phyloP scores from a whole-genome alignment of 2,329 filamentous ascomycete species.

The Didymella glomerata region DNA sequence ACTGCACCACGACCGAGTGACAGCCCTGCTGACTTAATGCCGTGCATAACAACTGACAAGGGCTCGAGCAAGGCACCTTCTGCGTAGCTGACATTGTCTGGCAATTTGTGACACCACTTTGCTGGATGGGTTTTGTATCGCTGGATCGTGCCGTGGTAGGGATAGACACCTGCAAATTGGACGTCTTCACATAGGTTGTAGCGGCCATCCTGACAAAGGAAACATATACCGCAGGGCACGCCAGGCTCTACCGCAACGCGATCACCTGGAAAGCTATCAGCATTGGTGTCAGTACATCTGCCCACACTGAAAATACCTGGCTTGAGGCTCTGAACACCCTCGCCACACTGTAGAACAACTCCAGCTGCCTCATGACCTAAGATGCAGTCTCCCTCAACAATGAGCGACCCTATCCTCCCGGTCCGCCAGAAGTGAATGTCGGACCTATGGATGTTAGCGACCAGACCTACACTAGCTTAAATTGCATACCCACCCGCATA shows the following conservation, averaged over 20 bases:
- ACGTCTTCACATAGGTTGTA: conserved; percentile 72
- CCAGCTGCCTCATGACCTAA: conserved; percentile 72
- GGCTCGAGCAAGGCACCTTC: conserved; percentile 72
- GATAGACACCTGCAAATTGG: conserved; percentile 68
- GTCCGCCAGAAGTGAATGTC: conserved; percentile 75
- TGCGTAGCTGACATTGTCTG: conserved; percentile 64
- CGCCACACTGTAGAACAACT: conserved; percentile 65
- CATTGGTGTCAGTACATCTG: no score
- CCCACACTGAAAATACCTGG: conserved; percentile 45
- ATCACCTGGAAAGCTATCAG: conserved; percentile 59
- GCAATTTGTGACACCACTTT: conserved; percentile 61
- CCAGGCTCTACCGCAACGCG: conserved; percentile 73
- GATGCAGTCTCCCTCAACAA: conserved; percentile 70
- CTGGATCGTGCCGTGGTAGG: conserved; percentile 67
- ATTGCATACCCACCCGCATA: conserved; percentile 63
- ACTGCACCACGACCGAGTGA: conserved; percentile 64
- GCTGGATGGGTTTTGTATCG: conserved; percentile 69
- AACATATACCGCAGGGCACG: conserved; percentile 69
- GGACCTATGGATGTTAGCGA: conserved; percentile 54
- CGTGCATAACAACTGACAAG: conserved; percentile 69
- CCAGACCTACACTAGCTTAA: no score
- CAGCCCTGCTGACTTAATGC: conserved; percentile 63
- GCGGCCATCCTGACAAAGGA: conserved; percentile 66
- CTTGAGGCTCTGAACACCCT: conserved; percentile 62
- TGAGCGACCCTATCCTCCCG: conserved; percentile 69